Conservation (phyloP, 176 grass and related monocot genomes). For the Triticum dicoccoides region DNA sequence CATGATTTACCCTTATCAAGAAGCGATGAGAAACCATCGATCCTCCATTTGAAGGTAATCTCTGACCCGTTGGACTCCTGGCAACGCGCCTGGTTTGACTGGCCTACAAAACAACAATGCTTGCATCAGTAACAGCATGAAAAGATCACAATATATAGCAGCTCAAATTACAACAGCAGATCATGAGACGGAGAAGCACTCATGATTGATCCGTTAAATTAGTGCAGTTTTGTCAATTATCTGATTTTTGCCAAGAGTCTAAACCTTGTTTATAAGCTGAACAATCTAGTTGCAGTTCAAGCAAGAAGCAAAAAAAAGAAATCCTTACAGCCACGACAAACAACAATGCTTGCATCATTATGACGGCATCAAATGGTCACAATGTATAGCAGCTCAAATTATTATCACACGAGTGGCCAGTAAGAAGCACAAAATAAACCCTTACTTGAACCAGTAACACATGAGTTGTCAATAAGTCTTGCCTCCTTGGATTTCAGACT, state of each 20-base stretch:
- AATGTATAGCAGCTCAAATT: not conserved
- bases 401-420: not conserved
- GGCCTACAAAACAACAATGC: not conserved
- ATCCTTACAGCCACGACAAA: not conserved
- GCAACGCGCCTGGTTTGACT: not conserved
- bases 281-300: not conserved
- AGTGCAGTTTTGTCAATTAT: not conserved
- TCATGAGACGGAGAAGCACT: not conserved
- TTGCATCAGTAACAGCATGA: not conserved
- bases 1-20: slow-evolving; percentile 28
- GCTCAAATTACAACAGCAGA: not conserved
- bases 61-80: too few species aligned
- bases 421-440: not conserved
- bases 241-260: not conserved
- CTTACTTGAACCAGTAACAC: not conserved
- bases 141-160: not conserved
- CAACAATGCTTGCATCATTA: not conserved
- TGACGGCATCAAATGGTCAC: not conserved
- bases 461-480: not conserved
- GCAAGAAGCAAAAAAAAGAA: not conserved
- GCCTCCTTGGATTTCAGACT: too few species aligned
- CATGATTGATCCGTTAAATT: not conserved
- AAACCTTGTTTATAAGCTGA: not conserved
- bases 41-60: slow-evolving; percentile 34
- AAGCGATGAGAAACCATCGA: slow-evolving; percentile 33